Base-by-base conservation (phyloP, 345 rosid species). In the Cardamine chenopodiifolia region DNA sequence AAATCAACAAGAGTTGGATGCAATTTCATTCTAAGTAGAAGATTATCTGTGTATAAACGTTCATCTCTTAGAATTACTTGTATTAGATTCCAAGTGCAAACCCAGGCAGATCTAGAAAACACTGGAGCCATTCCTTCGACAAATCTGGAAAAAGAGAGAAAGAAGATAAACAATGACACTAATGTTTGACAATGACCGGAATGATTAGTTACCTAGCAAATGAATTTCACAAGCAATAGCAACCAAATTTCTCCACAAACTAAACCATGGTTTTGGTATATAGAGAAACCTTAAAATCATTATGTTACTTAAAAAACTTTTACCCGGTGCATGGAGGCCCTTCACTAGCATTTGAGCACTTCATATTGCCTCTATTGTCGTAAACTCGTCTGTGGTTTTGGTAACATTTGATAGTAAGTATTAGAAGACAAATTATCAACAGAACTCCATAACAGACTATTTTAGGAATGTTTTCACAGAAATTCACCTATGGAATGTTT, bases 91-190 rank as follows among this genome's bases (percentile, higher is more conserved):
- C 99, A 95, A 71, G 99, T 85, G 82, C 99, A 95, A 77, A 85
- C 88, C 99, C 99, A 95, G 64, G 99, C 98, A 78, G 96, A 79
- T 84, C 98, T 90, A 11, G 99, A 92, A 79, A 95, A 92, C 60
- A 95, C 99, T 1, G 99, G 99, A 80, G 99, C 99, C 99, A 95
- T 95, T 26, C 99, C 99, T 80, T 95, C 99, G 59, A 95, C 98
- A 86, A 95, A 95, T 67, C 99, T 95, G 68, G 17, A 76, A 32
- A 55, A 37, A 57, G 2, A 40, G 8, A 42, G 2, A 54, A 40
- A 40, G 13, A 20, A 35, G 45, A 26, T 23, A 42, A 52, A 19
- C 20, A 28, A 26, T 17, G 72, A 9, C 37, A 53, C 25, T 54
- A 23, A 25, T 39, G 7, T 26, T 26, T 26, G 7, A 22, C 19